Conservation (phyloP, 2,329 filamentous ascomycete genomes). For the Diaporthe sp. region DNA sequence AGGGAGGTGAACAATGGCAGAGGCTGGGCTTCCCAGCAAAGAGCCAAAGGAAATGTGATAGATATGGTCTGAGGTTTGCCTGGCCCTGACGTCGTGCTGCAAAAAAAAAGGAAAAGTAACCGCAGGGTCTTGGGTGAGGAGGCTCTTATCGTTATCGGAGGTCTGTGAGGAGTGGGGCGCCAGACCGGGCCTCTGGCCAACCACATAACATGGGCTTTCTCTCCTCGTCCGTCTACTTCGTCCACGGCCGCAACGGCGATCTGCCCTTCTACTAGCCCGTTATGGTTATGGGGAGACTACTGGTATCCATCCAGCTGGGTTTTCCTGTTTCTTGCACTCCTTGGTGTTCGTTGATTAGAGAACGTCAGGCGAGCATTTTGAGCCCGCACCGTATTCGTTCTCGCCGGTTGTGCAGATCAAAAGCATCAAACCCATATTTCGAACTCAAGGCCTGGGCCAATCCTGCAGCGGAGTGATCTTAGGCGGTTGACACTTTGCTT, state of each 20-base stretch:
- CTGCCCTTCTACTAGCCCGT: not conserved
- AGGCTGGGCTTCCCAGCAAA: constrained; percentile 7
- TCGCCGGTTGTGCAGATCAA: not conserved
- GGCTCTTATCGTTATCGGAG: constrained; percentile 29
- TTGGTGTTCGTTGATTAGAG: not conserved
- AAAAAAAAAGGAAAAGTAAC: not conserved
- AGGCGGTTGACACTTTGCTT: not conserved
- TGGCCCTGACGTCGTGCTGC: constrained; percentile 15
- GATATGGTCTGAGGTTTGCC: not conserved
- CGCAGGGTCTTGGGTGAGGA: not conserved
- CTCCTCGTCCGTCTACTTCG: not conserved
- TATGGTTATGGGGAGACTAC: not conserved
- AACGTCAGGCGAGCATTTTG: too few relatives aligned
- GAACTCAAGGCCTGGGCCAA: constrained; percentile 16
- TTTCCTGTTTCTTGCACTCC: not conserved
- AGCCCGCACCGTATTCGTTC: too few relatives aligned
- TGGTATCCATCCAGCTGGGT: not conserved
- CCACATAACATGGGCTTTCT: constrained; percentile 15
- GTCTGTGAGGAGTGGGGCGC: not conserved
- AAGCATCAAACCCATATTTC: not conserved
- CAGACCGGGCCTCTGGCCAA: not conserved
- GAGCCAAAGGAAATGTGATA: not conserved
- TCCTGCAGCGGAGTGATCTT: not conserved
- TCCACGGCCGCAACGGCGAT: constrained; percentile 1
- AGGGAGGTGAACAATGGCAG: too few relatives aligned